These are phyloP conservation scores for Colletotrichum chlorophyti DNA, from an alignment of 2,329 filamentous ascomycete genomes.

Conservation along the genomic window DNA sequence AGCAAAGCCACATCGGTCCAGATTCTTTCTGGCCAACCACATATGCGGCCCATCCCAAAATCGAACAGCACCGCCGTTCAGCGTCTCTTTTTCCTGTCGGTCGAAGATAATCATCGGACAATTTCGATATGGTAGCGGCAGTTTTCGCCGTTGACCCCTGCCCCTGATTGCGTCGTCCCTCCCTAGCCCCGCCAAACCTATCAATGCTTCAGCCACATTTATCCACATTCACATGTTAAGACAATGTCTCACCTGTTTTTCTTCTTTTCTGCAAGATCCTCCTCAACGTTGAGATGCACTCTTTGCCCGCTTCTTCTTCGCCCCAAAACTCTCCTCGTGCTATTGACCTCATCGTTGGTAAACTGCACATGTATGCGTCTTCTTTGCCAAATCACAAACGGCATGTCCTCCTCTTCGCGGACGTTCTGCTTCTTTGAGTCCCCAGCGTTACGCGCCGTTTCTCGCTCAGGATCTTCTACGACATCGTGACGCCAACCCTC, in stretches of 20 bases:
- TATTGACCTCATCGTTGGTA: slow-evolving; percentile 3
- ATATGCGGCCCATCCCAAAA: neutral
- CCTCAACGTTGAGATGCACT: slow-evolving; percentile 22
- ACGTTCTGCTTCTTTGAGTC: too few species aligned
- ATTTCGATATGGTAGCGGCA: slow-evolving; percentile 1
- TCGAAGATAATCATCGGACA: slow-evolving; percentile 14
- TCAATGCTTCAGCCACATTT: slow-evolving; percentile 12
- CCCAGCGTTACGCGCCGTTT: too few species aligned
- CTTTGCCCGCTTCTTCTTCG: neutral
- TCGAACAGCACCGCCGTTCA: neutral
- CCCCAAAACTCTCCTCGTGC: neutral
- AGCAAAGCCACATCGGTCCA: too few species aligned
- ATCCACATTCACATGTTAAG: slow-evolving; percentile 27
- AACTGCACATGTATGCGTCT: neutral
- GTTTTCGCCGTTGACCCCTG: neutral
- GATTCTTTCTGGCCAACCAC: neutral
- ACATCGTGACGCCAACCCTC: too few species aligned
- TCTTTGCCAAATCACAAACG: too few species aligned
- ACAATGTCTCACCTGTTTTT: slow-evolving; percentile 12
- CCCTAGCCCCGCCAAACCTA: too few species aligned
- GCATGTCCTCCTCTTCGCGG: too few species aligned
- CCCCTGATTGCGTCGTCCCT: neutral
- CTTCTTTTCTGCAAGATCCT: slow-evolving; percentile 1
- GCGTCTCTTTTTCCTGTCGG: neutral
- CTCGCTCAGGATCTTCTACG: too few species aligned